Base-by-base conservation (phyloP, 179 eudicot species). In the Carnegiea gigantea region DNA sequence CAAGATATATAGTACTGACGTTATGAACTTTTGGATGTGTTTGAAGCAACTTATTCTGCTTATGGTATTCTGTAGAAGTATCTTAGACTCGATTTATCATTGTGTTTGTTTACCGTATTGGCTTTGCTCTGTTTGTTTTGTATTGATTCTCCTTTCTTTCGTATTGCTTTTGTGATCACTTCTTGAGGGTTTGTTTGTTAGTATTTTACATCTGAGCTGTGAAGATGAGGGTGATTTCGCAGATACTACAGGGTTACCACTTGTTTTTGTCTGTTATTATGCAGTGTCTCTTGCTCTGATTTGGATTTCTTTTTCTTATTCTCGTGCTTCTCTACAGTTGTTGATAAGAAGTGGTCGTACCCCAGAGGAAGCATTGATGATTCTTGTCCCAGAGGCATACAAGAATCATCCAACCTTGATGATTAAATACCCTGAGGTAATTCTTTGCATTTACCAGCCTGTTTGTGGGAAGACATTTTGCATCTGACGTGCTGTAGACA, bases 301-400 rank as follows among this genome's bases (percentile, higher is more conserved):
- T 62, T 71, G 49, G 15, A 38, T 43, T 49, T 57, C 30, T 38
- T 21, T 36, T 70, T 40, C 26, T 38, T 76, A 44, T 76, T 51
- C 33, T 71, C 48, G 74, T 79, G 76, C 15, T 80, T 78, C 30
- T 83, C 51, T 79, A 76, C 90, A 95, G 99, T 89, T 95, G 82
- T 89, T 97, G 77, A 91, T 97, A 84, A 91, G 97, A 90, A 92
- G 99, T 93, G 99, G 99, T n/a, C 99, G 99, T 70, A 65, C 86
- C 64, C 88, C 99, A 21, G 94, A 94, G 89, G 99, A 97, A 90
- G 93, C 98, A 78, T 83, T 97, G 70, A 97, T 97, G 98, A 90
- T 95, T 88, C 97, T 97, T 68, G 99, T 97, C 43, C 99, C 99
- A 44, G 99, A 97, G 92, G 99, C 97, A n/a, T 97, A 97, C 85